Percentiles rank a stretch among this genome's conserved stretches.
phyloP scores from a whole-genome alignment of 2,329 filamentous ascomycete species.

The Seiridium unicorne region DNA sequence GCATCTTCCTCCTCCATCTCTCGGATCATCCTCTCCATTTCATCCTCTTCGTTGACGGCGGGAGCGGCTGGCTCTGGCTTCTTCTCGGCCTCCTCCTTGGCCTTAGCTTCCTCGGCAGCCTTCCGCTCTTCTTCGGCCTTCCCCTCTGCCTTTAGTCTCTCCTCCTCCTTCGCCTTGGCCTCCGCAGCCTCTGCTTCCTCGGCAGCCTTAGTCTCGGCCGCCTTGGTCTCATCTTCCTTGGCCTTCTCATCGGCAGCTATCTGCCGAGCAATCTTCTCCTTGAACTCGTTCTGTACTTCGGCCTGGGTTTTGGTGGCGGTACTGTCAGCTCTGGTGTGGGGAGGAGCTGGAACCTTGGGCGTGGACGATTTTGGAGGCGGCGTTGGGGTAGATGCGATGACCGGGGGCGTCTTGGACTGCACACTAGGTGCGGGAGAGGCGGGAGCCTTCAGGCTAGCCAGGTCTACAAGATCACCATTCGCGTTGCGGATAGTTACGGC shows the following conservation, averaged over 20 bases:
- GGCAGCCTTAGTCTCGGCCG: slow-evolving; percentile 25
- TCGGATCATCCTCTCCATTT: slow-evolving; percentile 58
- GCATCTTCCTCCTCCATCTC: slow-evolving; percentile 61
- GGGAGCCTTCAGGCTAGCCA: slow-evolving; percentile 58
- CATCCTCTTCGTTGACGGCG: slow-evolving; percentile 45
- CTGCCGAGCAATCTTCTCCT: slow-evolving; percentile 71
- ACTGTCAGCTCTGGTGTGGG: slow-evolving; percentile 72
- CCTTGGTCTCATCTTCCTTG: slow-evolving; percentile 24
- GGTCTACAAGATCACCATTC: slow-evolving; percentile 73
- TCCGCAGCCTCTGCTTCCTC: slow-evolving; percentile 22
- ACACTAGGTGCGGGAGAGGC: slow-evolving; percentile 54
- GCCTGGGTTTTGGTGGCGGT: slow-evolving; percentile 68
- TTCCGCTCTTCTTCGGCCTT: slow-evolving; percentile 24
- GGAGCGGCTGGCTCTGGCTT: slow-evolving; percentile 22
- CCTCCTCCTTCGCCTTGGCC: slow-evolving; percentile 20
- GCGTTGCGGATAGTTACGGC: slow-evolving; percentile 83
- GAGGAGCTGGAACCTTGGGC: slow-evolving; percentile 43
- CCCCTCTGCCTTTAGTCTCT: slow-evolving; percentile 14
- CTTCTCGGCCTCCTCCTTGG: slow-evolving; percentile 16
- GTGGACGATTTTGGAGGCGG: slow-evolving; percentile 76
- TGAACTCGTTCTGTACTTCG: slow-evolving; percentile 81
- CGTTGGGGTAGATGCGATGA: slow-evolving; percentile 73
- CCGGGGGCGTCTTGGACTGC: slow-evolving; percentile 64
- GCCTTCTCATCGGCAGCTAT: slow-evolving; percentile 17
- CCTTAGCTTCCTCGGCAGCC: slow-evolving; percentile 12